Evolutionary conservation across 495 filamentous ascomycete genomes (phyloP).

Genomic region (Ramalina intermedia): DNA sequence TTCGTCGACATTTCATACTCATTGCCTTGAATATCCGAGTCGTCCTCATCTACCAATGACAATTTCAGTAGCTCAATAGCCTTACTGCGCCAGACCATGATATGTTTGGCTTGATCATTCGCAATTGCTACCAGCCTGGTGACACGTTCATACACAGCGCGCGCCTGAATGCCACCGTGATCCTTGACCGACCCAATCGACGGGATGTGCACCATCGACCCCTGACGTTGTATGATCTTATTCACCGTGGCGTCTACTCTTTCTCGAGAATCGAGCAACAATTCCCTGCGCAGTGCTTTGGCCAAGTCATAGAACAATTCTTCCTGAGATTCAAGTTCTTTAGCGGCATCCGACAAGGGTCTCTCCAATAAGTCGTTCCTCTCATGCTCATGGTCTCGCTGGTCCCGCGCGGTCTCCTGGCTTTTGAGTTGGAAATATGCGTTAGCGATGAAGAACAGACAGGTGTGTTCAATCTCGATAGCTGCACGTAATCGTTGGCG

Average conservation of each 20-base stretch:
- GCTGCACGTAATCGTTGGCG: conserved; percentile 53
- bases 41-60: conserved; percentile 72
- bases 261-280: conserved; percentile 42
- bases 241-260: conserved; percentile 32
- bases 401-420: conserved; percentile 37
- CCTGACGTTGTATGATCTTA: conserved; percentile 27
- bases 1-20: conserved; percentile 82
- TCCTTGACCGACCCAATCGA: conserved; percentile 35
- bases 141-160: conserved; percentile 39
- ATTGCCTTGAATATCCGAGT: conserved; percentile 64
- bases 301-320: conserved; percentile 58
- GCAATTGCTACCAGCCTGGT: conserved; percentile 39
- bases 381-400: neutral
- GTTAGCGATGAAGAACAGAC: conserved; percentile 72
- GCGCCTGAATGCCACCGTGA: conserved; percentile 47
- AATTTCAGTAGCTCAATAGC: conserved; percentile 54
- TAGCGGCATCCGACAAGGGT: conserved; percentile 52
- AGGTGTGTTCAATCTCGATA: conserved; percentile 69
- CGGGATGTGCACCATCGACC: conserved; percentile 51
- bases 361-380: conserved; percentile 1
- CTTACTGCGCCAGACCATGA: conserved; percentile 58
- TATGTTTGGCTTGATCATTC: conserved; percentile 51
- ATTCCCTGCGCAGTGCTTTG: conserved; percentile 61
- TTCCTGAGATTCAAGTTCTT: conserved; percentile 51
- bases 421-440: conserved; percentile 70